Conservation (phyloP, 768 basidiomycete genomes). For the Lentinula sp. region DNA sequence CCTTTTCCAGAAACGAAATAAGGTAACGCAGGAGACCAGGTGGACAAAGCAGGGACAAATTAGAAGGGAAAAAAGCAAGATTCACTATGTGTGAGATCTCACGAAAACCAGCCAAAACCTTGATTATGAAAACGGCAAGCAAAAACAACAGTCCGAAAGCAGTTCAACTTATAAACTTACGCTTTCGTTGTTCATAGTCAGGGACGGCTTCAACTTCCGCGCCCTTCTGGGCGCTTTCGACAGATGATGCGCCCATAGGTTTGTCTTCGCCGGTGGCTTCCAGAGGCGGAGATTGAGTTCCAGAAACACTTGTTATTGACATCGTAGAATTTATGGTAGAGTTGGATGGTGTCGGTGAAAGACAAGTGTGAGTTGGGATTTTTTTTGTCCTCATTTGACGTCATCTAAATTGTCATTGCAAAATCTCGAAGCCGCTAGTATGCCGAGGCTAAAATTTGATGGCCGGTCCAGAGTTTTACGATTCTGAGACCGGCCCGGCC, state of each 20-base stretch:
- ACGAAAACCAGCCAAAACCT: too few species aligned
- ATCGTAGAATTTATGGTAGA: not conserved
- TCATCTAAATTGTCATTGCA: too few species aligned
- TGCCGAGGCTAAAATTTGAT: too few species aligned
- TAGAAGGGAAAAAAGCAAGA: not conserved
- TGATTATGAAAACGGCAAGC: not conserved
- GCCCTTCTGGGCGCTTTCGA: slow-evolving; percentile 22
- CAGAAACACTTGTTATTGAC: slow-evolving; percentile 16
- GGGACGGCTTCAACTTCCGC: slow-evolving; percentile 25
- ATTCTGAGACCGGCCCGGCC: too few species aligned
- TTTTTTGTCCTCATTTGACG: too few species aligned
- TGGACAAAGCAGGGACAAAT: not conserved
- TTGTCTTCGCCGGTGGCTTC: slow-evolving; percentile 40
- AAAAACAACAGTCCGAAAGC: not conserved
- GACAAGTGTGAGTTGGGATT: not conserved
- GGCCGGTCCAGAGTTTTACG: too few species aligned
- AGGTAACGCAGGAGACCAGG: not conserved
- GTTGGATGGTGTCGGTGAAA: not conserved
- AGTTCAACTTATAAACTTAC: slow-evolving; percentile 18
- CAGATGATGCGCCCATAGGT: slow-evolving; percentile 44
- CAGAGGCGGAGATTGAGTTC: slow-evolving; percentile 53
- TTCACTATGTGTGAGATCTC: too few species aligned
- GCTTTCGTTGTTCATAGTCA: slow-evolving; percentile 39
- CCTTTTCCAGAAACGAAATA: not conserved
- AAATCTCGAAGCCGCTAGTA: too few species aligned